phyloP scores from a whole-genome alignment of 2,329 filamentous ascomycete species.

The Teratosphaeria gauchensis region DNA sequence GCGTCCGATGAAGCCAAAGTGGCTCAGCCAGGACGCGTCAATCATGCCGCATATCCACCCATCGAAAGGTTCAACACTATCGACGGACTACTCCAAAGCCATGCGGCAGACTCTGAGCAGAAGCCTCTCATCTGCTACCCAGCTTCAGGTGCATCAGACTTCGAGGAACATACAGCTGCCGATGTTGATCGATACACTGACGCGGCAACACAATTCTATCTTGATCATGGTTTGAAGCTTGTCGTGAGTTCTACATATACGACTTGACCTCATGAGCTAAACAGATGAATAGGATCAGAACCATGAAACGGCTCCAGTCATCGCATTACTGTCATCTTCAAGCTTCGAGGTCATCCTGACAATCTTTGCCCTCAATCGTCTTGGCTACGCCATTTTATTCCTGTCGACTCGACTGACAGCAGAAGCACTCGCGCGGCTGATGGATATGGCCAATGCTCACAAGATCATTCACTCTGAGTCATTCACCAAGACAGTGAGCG shows the following conservation, averaged over 20 bases:
- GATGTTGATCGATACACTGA: constrained; percentile 20
- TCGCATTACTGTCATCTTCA: constrained; percentile 45
- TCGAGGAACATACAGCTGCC: constrained; percentile 20
- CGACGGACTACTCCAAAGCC: constrained; percentile 23
- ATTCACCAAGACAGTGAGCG: constrained; percentile 20
- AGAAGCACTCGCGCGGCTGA: constrained; percentile 40
- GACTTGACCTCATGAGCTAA: background rate
- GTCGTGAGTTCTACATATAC: constrained; percentile 13
- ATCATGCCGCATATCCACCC: constrained; percentile 12
- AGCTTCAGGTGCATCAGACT: constrained; percentile 16
- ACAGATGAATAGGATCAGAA: constrained; percentile 10
- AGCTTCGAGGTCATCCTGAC: constrained; percentile 48
- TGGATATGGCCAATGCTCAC: constrained; percentile 33
- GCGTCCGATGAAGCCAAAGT: background rate
- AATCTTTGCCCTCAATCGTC: constrained; percentile 43
- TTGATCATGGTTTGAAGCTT: constrained; percentile 15
- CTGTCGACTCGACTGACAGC: constrained; percentile 46
- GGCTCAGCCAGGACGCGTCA: background rate
- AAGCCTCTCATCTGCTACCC: constrained; percentile 24
- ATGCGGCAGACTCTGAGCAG: constrained; percentile 20
- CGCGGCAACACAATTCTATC: constrained; percentile 18
- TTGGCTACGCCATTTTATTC: constrained; percentile 47
- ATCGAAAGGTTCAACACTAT: constrained; percentile 22
- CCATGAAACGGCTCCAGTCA: constrained; percentile 24
- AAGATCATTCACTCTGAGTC: constrained; percentile 16